These are phyloP conservation scores for Arabidopsis suecica DNA, from an alignment of 345 rosid species.

Conservation along the genomic window DNA sequence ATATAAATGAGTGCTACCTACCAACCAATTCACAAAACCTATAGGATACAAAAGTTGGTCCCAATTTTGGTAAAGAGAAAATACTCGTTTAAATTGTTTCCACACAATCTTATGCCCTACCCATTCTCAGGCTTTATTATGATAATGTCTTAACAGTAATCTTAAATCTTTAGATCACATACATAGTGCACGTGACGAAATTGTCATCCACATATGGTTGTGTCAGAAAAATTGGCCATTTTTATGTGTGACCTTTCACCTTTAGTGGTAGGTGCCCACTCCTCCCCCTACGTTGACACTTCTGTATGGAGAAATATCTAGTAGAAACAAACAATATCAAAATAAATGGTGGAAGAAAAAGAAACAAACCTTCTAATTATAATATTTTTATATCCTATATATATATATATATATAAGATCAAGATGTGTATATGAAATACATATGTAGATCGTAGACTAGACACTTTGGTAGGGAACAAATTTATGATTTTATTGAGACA, in stretches of 20 bases:
- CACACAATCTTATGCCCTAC: constrained; percentile 43
- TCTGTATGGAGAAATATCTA: neutral
- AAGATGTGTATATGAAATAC: neutral
- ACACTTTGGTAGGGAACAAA: constrained; percentile 18
- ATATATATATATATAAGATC: neutral
- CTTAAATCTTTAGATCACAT: constrained; percentile 3
- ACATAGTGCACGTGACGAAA: constrained; percentile 37
- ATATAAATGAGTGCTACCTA: neutral
- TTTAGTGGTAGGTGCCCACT: constrained; percentile 40
- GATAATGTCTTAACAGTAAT: constrained; percentile 32
- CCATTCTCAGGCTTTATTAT: constrained; percentile 28
- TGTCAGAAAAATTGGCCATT: constrained; percentile 33
- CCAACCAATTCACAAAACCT: constrained; percentile 23
- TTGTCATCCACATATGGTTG: constrained; percentile 40
- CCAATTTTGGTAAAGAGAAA: constrained; percentile 26
- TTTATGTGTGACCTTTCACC: constrained; percentile 14
- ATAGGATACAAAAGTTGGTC: constrained; percentile 21
- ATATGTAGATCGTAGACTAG: constrained; percentile 7
- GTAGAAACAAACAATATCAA: constrained; percentile 10
- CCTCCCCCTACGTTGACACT: constrained; percentile 30
- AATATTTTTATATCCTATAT: neutral
- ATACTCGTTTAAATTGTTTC: constrained; percentile 32
- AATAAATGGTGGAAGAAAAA: constrained; percentile 19
- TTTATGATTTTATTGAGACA: constrained; percentile 16
- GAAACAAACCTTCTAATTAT: neutral